Percentiles rank a stretch among this genome's conserved stretches.
Evolutionary conservation across 805 yeast genomes (phyloP).

Genomic region (Maudiozyma pseudohumilis): DNA sequence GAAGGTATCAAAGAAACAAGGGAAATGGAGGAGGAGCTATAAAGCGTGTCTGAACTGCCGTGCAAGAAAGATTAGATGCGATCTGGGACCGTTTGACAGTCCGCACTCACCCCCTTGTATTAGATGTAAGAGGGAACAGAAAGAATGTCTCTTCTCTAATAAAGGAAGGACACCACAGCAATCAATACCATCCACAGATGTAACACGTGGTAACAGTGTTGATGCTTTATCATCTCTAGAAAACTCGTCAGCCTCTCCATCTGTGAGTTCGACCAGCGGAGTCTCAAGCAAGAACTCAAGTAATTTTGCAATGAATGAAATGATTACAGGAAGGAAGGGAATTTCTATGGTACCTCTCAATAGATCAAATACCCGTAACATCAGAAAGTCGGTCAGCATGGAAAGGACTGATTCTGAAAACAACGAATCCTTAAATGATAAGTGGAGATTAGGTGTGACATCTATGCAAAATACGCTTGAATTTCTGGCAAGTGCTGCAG

Average conservation of each 20-base stretch:
- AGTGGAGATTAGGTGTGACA: slow-evolving; percentile 21
- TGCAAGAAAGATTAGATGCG: slow-evolving; percentile 76
- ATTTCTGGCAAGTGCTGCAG: slow-evolving; percentile 71
- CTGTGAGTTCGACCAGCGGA: not conserved
- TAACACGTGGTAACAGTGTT: no score
- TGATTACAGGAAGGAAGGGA: no score
- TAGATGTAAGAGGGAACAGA: slow-evolving; percentile 73
- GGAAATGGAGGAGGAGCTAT: slow-evolving; percentile 52
- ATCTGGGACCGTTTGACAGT: slow-evolving; percentile 62
- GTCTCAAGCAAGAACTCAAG: no score
- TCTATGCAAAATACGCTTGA: slow-evolving; percentile 54
- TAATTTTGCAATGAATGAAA: no score
- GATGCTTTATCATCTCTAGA: no score
- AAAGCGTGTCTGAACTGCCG: slow-evolving; percentile 83
- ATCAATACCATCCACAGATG: no score
- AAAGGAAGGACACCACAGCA: not conserved
- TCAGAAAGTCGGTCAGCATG: no score
- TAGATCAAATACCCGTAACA: no score
- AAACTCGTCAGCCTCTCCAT: not conserved
- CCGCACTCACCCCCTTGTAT: slow-evolving; percentile 79
- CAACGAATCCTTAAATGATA: not conserved
- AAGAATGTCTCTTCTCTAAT: slow-evolving; percentile 48
- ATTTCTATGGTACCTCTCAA: no score
- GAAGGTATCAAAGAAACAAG: not conserved
- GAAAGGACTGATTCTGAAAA: no score